Base-by-base conservation (phyloP, 2,329 filamentous ascomycete species). In the Sarocladiaceae sp. region DNA sequence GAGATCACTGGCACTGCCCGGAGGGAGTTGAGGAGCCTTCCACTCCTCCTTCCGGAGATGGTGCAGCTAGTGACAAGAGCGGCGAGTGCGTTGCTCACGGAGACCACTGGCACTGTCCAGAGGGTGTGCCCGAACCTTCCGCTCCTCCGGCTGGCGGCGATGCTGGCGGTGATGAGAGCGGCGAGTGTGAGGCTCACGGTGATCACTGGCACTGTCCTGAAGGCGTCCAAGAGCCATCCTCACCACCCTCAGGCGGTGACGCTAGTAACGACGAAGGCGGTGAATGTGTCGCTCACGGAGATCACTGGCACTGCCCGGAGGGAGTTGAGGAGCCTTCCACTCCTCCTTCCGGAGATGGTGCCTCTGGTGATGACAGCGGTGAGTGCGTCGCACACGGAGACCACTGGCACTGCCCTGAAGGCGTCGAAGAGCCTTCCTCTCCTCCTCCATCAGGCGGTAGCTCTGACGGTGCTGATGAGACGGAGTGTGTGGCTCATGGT, bases 161-260 rank as follows among this genome's bases (percentile, higher is more conserved):
- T 29, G 26, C 7, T 13, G 26, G 9, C 26, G 13, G 26, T 29
- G 26, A 13, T 15, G 34, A 19, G 18, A 5, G 33, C 15, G 20
- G 20, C 6, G 39, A 34, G 18, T 52, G 50, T 20, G 44, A 43
- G 4, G 32, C 48, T 19, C 43, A 54, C 26, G 26, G 40, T 16
- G 35, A 45, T 45, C 39, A 48, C 35, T 47, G 46, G 46, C 45
- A 54, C 37, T 54, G 52, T 37, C 50, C 50, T 19, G 44, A 47
- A 7, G 51, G 50, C 5, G 47, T 53, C 9, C 40, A 34, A 3
- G 44, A 49, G 18, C 41, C 47, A 2, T 43, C 37, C 2, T 44
- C 46, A 6, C 45, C 48, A 6, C 47, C 48, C 6, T 3, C 40
- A 11, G 9, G 26, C 26, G 26, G 26, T 29, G 7, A 7, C 26